Evolutionary conservation across 176 grass and related monocot species (phyloP).

Genomic region (Urochloa ruziziensis): DNA sequence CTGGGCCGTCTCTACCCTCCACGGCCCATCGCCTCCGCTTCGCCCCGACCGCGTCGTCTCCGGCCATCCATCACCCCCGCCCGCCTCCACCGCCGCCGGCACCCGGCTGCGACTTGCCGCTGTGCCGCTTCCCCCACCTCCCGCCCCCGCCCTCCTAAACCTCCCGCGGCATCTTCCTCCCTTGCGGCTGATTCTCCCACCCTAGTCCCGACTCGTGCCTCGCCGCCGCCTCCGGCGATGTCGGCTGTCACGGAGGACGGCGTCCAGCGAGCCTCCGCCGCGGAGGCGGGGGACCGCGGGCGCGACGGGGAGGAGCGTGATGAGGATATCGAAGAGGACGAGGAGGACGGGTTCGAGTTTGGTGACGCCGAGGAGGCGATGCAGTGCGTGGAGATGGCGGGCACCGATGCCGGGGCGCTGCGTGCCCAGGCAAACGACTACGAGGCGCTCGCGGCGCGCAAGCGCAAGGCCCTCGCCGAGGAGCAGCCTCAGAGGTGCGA

Average conservation of each 20-base stretch:
- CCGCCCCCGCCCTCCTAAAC: too few species aligned
- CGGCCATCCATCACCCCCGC: too few species aligned
- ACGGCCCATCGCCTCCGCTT: too few species aligned
- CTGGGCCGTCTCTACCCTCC: too few species aligned
- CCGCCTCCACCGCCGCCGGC: too few species aligned
- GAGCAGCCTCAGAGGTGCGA: constrained; percentile 38
- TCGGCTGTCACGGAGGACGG: not conserved
- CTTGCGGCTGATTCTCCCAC: too few species aligned
- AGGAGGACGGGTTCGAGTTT: constrained; percentile 47
- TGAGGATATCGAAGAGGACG: constrained; percentile 11
- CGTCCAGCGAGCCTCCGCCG: not conserved
- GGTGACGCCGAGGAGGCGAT: constrained; percentile 35
- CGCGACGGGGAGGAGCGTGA: not conserved
- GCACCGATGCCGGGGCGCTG: not conserved
- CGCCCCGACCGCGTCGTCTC: too few species aligned
- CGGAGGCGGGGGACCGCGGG: not conserved
- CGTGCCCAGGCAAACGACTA: constrained; percentile 38
- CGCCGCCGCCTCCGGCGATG: not conserved
- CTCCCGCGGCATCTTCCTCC: too few species aligned
- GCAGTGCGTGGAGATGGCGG: constrained; percentile 43
- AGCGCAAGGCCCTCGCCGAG: constrained; percentile 67
- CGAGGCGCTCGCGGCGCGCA: constrained; percentile 57
- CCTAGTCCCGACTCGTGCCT: too few species aligned
- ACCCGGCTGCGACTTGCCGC: too few species aligned
- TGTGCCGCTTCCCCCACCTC: too few species aligned